Evolutionary conservation across 176 grass and related monocot genomes (phyloP), one percentile per base, ranked within the genome.

Genomic region (Alloteropsis semialata): DNA sequence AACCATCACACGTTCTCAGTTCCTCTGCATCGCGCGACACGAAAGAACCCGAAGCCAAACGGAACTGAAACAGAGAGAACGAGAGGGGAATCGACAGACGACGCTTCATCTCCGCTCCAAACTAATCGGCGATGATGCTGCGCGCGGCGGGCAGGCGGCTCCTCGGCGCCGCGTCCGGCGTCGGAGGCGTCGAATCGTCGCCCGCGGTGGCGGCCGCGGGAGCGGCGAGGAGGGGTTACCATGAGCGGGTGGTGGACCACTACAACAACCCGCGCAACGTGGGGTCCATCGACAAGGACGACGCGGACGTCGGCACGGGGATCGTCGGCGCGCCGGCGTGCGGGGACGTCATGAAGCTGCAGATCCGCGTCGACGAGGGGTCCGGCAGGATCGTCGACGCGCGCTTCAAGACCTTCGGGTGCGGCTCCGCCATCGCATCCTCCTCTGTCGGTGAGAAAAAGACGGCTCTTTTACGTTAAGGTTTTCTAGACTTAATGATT

Each of bases 281-380:
- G 46, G 96, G 96, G 27, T 68, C 96, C 24, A 90, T 99, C 77
- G 89, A 96, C 82, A 95, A 99, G 85, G 93, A 90, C 61, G 89
- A 98, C 57, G 74, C 85, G 1, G 53, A 87, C 56, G 93, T 99
- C 15, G 92, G 87, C 38, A 98, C 92, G 65, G 92, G 96, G 44
- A 85, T 98, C 70, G 96, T 95, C 22, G 96, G 96, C 22, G 96
- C 91, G 51, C 96, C 96, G 14, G 96, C 96, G 3, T 98, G 92
- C 70, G 96, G 96, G 22, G 92, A 98, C 76, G 96, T 98, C 79
- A 98, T 98, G 96, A 93, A 95, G 89, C 87, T 98, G 73, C 92
- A 95, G 87, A 98, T 98, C 76, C 92, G 84, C 84, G 87, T 95
- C 61, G 92, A 98, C 65, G 80, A 93, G 29, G 79, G 27, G 0